Evolutionary conservation across 495 filamentous ascomycete species (phyloP), one percentile per base, ranked within the genome.

Genomic region (Aspergillus leporis): DNA sequence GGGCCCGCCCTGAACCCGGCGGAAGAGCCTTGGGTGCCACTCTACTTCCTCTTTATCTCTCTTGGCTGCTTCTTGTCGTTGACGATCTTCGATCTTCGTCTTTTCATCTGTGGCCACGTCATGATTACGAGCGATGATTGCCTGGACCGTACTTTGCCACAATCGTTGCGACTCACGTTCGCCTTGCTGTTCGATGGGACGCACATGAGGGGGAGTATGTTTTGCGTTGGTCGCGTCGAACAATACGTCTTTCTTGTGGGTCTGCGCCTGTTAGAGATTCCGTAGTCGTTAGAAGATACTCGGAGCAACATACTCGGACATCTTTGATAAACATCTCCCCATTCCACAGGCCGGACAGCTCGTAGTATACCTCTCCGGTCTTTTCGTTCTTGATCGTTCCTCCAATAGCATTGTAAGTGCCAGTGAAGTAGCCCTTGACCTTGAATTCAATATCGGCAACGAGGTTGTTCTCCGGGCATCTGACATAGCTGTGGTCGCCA

Each of bases 361-460:
- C 94, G 66, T 87, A 99, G 25, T 96, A 81, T 9, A 85, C 74
- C 66, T 97, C 90, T 38, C 90, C 91, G 1, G 89, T 95, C 67
- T 87, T 84, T 45, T 91, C 92, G 66, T 95, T 90, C 71, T 88
- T 96, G 78, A 99, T 96, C 13, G 81, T 87, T 28, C 94, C 94
- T 12, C 92, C 91, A 69, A 99, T 94, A 30, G 91, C 91, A 69
- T 99, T 96, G 71, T 99, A 98, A 1, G 90, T 93, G 1, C 94
- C 94, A 54, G 92, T 88, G 66, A 98, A 93, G 78, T 95, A 99
- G 5, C 95, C 95, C 73, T 99, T 99, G 31, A 90, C 93, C 73
- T 98, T 99, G 78, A 99, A 99, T 61, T 99, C 94, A 57, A 99
- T 87, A 69, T 98, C 94, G 59, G 92, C 92, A n/a, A 85, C 80